These are phyloP conservation scores for Beauveria asiatica DNA, from an alignment of 2,329 filamentous ascomycete species.

Conservation along the genomic window DNA sequence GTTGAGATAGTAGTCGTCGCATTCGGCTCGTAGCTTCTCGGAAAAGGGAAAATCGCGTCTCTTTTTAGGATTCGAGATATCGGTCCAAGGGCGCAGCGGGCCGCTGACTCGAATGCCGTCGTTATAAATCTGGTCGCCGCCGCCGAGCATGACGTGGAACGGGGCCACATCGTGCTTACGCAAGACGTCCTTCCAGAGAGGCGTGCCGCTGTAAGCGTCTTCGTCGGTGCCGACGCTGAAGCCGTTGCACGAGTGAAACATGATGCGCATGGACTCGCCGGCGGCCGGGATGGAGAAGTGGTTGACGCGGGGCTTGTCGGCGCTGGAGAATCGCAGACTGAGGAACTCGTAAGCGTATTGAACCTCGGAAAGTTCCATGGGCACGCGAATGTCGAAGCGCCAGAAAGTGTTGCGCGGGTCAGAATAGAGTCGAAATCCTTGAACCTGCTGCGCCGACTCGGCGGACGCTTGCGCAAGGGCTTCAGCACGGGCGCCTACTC, in stretches of 20 bases:
- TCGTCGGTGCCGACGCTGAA: constrained; percentile 86
- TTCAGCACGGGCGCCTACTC: constrained; percentile 25
- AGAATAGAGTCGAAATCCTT: constrained; percentile 54
- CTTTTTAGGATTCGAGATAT: constrained; percentile 73
- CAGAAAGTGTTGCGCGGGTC: constrained; percentile 74
- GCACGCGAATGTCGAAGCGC: constrained; percentile 76
- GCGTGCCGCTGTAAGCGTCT: constrained; percentile 79
- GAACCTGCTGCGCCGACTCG: constrained; percentile 26
- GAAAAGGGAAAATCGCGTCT: constrained; percentile 73
- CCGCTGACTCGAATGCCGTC: constrained; percentile 82
- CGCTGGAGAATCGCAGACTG: constrained; percentile 51
- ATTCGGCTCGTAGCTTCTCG: constrained; percentile 66
- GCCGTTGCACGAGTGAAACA: constrained; percentile 98
- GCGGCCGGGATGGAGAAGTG: constrained; percentile 78
- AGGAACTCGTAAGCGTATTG: constrained; percentile 73
- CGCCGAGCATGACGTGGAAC: constrained; percentile 93
- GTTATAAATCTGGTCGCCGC: constrained; percentile 95
- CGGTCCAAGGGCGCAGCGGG: constrained; percentile 73
- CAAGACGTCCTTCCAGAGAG: constrained; percentile 88
- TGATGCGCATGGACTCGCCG: constrained; percentile 88
- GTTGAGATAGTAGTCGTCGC: constrained; percentile 85
- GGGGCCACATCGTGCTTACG: constrained; percentile 71
- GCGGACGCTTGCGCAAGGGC: constrained; percentile 16
- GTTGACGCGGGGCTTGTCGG: constrained; percentile 50
- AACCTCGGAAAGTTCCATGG: constrained; percentile 61